Evolutionary conservation across 352 stramenopile species (phyloP).

Genomic region (Phytopythium mirpurense): DNA sequence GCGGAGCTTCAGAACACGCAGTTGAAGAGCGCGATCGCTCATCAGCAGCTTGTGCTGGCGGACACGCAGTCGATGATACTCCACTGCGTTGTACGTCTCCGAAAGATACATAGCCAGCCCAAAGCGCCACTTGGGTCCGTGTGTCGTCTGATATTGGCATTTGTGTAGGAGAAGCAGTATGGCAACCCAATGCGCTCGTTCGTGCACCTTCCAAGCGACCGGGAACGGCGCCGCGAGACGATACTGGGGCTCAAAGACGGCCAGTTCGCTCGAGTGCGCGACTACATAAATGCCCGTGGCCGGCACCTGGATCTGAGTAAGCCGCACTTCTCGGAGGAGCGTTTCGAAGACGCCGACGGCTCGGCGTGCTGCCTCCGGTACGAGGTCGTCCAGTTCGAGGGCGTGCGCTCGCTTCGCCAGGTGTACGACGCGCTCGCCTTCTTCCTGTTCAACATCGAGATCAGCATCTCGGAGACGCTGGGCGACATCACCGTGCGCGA

Average conservation of each 20-base stretch:
- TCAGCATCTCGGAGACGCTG: constrained; percentile 29
- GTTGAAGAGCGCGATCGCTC: constrained; percentile 19
- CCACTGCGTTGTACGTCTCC: constrained; percentile 17
- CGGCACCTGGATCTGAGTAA: constrained; percentile 16
- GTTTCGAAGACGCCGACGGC: constrained; percentile 13
- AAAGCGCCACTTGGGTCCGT: no score
- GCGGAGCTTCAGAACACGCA: constrained; percentile 17
- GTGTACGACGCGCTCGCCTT: constrained; percentile 30
- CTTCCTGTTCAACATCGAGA: constrained; percentile 34
- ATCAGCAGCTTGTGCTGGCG: constrained; percentile 29
- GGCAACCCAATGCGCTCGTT: constrained; percentile 7
- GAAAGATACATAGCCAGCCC: no score
- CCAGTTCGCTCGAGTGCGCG: constrained; percentile 16
- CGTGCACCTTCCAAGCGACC: constrained; percentile 15
- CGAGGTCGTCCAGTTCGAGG: constrained; percentile 22
- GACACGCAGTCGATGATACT: constrained; percentile 25
- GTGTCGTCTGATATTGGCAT: no score
- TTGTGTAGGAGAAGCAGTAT: constrained; percentile 14
- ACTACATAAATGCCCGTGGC: constrained; percentile 19
- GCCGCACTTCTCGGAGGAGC: constrained; percentile 20
- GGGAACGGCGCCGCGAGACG: constrained; percentile 11
- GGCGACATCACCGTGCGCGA: constrained; percentile 32
- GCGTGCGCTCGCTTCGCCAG: constrained; percentile 19
- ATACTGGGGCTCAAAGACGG: constrained; percentile 13
- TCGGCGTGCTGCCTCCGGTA: constrained; percentile 18